Conservation (phyloP, 805 yeast species). For the Cyberlindnera subsufficiens region DNA sequence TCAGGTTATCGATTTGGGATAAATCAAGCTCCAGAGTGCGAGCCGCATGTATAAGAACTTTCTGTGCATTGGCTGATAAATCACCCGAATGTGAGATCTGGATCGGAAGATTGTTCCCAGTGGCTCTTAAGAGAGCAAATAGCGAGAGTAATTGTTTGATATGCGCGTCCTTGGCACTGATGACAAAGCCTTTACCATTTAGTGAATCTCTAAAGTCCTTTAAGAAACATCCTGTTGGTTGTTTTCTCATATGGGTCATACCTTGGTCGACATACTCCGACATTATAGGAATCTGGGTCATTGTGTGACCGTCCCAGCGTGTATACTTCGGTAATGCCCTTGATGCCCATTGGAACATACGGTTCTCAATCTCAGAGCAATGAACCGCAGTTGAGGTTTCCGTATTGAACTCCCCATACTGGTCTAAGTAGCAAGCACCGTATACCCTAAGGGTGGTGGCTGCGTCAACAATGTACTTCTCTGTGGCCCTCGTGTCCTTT, state of each 20-base stretch:
- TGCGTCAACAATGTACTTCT: conserved; percentile 19
- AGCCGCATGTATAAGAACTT: conserved; percentile 29
- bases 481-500: conserved; percentile 17
- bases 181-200: conserved; percentile 31
- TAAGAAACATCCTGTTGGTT: conserved; percentile 26
- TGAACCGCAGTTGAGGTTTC: conserved; percentile 3
- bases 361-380: conserved; percentile 26
- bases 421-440: conserved; percentile 23
- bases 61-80: conserved; percentile 26
- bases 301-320: conserved; percentile 30
- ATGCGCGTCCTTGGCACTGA: conserved; percentile 26
- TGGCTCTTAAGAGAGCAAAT: conserved; percentile 35
- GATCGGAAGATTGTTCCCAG: conserved; percentile 33
- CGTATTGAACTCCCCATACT: conserved; percentile 7
- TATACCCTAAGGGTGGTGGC: conserved; percentile 23
- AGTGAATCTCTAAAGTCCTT: conserved; percentile 20
- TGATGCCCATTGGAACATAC: conserved; percentile 33
- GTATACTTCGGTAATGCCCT: conserved; percentile 28
- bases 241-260: conserved; percentile 11
- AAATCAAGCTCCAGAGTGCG: conserved; percentile 12
- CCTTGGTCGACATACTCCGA: conserved; percentile 7
- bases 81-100: conserved; percentile 34
- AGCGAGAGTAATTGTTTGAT: conserved; percentile 24
- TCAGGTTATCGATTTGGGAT: conserved; percentile 4
- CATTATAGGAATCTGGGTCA: conserved; percentile 13